A percentile compares a stretch with the other conserved stretches of the same genome.
Conservation (phyloP, 345 rosid species). For the Mercurialis annua region DNA sequence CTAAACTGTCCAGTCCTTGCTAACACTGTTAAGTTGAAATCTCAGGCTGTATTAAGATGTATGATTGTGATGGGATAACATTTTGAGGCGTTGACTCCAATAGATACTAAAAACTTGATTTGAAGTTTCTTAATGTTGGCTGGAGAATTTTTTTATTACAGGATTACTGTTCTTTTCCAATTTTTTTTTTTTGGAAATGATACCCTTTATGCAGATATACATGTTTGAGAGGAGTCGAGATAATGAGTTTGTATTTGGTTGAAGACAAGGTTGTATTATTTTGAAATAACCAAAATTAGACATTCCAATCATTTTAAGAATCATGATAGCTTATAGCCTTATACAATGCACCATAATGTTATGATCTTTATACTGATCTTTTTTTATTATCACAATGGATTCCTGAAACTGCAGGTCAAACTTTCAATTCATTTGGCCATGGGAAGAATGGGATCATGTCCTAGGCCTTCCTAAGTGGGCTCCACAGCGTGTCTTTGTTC, state of each 20-base stretch:
- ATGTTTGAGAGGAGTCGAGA: background rate
- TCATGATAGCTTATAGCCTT: background rate
- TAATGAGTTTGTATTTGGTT: background rate
- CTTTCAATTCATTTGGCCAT: conserved; percentile 98
- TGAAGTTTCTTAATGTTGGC: background rate
- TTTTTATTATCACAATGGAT: conserved; percentile 9
- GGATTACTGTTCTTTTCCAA: background rate
- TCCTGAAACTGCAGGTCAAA: conserved; percentile 63
- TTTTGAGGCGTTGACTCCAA: background rate
- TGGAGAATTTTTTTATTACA: background rate
- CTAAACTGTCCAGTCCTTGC: background rate
- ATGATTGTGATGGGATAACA: background rate
- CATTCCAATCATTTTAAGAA: background rate
- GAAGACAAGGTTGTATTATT: background rate
- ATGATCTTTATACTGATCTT: background rate
- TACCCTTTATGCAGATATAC: background rate
- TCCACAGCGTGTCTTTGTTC: conserved; percentile 95
- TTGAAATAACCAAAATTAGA: background rate
- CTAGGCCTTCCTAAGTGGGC: conserved; percentile 97
- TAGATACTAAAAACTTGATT: background rate
- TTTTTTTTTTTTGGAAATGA: background rate
- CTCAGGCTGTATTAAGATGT: background rate
- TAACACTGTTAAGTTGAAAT: background rate
- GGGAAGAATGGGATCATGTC: conserved; percentile 99
- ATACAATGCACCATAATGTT: background rate